phyloP scores from a whole-genome alignment of 2,329 filamentous ascomycete species.

The Fusarium dlaminii region DNA sequence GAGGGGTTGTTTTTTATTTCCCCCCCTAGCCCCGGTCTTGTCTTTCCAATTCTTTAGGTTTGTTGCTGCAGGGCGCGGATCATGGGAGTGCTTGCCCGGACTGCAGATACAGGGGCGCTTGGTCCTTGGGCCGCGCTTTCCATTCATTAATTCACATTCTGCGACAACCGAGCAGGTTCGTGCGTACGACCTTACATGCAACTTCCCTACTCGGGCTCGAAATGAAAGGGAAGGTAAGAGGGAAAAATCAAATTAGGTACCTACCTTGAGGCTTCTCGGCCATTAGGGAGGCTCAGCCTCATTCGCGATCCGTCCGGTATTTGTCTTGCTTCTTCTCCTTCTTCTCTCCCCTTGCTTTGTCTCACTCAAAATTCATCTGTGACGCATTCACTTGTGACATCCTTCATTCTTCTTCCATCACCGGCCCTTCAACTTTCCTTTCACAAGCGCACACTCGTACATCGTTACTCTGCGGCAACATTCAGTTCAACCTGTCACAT shows the following conservation, averaged over 20 bases:
- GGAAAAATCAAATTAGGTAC: not conserved
- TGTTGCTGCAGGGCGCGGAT: conserved; percentile 24
- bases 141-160: conserved; percentile 35
- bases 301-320: conserved; percentile 29
- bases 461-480: not conserved
- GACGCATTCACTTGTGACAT: conserved; percentile 2
- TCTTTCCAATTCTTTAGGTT: not conserved
- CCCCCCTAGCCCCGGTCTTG: not conserved
- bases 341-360: not conserved
- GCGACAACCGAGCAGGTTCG: conserved; percentile 31
- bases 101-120: conserved; percentile 23
- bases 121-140: conserved; percentile 35
- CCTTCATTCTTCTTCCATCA: not conserved
- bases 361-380: conserved; percentile 7
- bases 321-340: not conserved
- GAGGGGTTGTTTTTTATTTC: too few relatives aligned
- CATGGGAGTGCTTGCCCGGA: conserved; percentile 24
- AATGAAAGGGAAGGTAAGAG: conserved; percentile 16
- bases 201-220: conserved; percentile 27
- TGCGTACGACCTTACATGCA: conserved; percentile 26
- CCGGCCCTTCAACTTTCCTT: not conserved
- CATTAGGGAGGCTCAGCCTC: conserved; percentile 21
- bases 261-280: conserved; percentile 8
- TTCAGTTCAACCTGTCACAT: not conserved
- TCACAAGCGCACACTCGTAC: not conserved